Evolutionary conservation across 805 yeast species (phyloP).

Genomic region (Saccharomyces eubayanus): DNA sequence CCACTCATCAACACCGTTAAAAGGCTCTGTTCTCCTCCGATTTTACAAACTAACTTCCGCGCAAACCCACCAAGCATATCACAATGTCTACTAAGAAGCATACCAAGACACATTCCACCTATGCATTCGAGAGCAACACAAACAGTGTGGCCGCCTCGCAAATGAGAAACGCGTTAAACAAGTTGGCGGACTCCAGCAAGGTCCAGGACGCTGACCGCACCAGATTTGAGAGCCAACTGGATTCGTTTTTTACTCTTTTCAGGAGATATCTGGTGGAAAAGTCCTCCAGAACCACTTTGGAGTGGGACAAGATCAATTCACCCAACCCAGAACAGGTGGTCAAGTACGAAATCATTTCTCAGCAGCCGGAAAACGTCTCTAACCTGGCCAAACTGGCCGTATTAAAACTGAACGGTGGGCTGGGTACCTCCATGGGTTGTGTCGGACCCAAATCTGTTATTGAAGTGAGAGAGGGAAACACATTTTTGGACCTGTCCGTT

Average conservation of each 20-base stretch:
- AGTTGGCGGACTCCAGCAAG: constrained; percentile 71
- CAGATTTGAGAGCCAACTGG: constrained; percentile 72
- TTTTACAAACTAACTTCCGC: not conserved
- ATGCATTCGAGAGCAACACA: constrained; percentile 91
- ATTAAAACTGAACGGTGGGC: constrained; percentile 92
- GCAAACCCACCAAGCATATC: not conserved
- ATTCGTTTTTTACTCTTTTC: constrained; percentile 84
- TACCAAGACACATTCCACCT: constrained; percentile 33
- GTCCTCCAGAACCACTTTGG: constrained; percentile 66
- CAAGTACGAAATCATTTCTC: constrained; percentile 47
- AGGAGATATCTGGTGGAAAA: constrained; percentile 87
- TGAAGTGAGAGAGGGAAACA: constrained; percentile 97
- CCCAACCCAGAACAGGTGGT: constrained; percentile 88
- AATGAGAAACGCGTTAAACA: constrained; percentile 89
- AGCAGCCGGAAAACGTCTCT: constrained; percentile 30
- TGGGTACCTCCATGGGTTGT: constrained; percentile 99
- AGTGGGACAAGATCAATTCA: constrained; percentile 93
- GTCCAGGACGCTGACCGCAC: constrained; percentile 38
- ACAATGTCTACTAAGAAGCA: constrained; percentile 28
- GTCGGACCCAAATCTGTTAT: constrained; percentile 93
- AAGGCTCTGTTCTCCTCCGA: not conserved
- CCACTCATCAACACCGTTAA: not conserved
- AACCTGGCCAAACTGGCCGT: constrained; percentile 80
- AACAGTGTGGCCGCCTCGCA: constrained; percentile 92
- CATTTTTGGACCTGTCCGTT: constrained; percentile 89